Evolutionary conservation across 805 yeast species (phyloP).

Genomic region (Isabelozyma rhagii): DNA sequence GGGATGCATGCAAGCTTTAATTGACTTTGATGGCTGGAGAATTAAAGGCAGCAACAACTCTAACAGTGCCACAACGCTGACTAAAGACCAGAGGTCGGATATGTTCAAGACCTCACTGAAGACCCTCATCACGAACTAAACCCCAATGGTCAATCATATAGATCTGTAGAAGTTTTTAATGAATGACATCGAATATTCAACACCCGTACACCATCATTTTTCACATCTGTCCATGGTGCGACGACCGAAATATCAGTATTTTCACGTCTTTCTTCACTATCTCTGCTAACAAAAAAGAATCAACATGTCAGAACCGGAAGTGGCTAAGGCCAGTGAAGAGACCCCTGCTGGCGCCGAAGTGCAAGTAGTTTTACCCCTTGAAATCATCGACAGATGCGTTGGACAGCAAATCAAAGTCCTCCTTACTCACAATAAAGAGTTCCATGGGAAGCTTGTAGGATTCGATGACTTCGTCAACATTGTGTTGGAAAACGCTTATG

Average conservation of each 20-base stretch:
- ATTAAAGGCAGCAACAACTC: conserved; percentile 9
- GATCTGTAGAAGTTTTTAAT: not conserved
- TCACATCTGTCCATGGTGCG: not conserved
- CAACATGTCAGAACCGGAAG: conserved; percentile 3
- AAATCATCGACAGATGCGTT: conserved; percentile 81
- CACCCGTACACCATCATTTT: not conserved
- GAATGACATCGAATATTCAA: too few relatives aligned
- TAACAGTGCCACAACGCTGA: not conserved
- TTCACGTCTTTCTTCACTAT: not conserved
- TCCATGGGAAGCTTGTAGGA: conserved; percentile 84
- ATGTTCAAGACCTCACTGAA: not conserved
- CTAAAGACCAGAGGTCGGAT: not conserved
- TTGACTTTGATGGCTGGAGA: conserved; percentile 93
- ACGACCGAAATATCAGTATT: not conserved
- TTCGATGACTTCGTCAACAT: conserved; percentile 95
- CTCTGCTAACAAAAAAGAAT: conserved; percentile 2
- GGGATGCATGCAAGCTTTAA: conserved; percentile 99
- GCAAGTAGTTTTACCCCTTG: conserved; percentile 59
- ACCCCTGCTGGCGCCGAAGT: conserved; percentile 1
- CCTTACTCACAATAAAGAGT: conserved; percentile 63
- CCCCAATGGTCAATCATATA: not conserved
- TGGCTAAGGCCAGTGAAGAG: conserved; percentile 5
- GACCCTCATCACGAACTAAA: not conserved
- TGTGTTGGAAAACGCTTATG: conserved; percentile 80
- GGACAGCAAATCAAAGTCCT: conserved; percentile 78